These are phyloP conservation scores for Acanthamoeba lenticulata DNA, from an alignment of 208 protist genomes.

Conservation along the genomic window DNA sequence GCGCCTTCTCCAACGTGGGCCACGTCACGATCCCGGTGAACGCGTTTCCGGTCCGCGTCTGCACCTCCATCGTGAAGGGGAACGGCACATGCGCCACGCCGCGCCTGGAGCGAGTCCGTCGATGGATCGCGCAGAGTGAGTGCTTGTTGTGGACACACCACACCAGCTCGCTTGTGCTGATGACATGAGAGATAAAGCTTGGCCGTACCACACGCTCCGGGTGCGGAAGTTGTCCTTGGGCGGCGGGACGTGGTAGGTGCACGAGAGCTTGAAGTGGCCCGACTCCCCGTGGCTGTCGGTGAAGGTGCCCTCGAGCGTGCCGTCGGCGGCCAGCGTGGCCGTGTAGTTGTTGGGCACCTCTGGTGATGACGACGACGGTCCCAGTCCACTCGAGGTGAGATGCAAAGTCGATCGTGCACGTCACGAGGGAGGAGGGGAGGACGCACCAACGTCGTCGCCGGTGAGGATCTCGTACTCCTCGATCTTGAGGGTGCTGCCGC, in stretches of 20 bases:
- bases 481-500: neutral
- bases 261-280: neutral
- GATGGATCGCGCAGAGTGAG: neutral
- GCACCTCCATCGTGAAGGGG: neutral
- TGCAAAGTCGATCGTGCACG: neutral
- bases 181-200: neutral
- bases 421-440: neutral
- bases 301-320: constrained; percentile 28
- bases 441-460: neutral
- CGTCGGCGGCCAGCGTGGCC: neutral
- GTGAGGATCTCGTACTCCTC: constrained; percentile 9
- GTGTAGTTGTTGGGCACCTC: constrained; percentile 34
- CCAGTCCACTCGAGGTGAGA: neutral
- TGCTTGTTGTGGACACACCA: neutral
- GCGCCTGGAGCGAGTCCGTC: neutral
- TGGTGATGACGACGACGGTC: neutral
- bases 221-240: constrained; percentile 47
- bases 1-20: constrained; percentile 5
- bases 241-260: constrained; percentile 21
- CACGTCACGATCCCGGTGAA: constrained; percentile 1
- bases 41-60: neutral
- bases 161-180: neutral
- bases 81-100: constrained; percentile 45
- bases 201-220: constrained; percentile 10
- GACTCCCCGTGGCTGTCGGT: neutral